Conservation (phyloP, 2,329 filamentous ascomycete genomes). For the Teratosphaeria pseudoeucalypti region DNA sequence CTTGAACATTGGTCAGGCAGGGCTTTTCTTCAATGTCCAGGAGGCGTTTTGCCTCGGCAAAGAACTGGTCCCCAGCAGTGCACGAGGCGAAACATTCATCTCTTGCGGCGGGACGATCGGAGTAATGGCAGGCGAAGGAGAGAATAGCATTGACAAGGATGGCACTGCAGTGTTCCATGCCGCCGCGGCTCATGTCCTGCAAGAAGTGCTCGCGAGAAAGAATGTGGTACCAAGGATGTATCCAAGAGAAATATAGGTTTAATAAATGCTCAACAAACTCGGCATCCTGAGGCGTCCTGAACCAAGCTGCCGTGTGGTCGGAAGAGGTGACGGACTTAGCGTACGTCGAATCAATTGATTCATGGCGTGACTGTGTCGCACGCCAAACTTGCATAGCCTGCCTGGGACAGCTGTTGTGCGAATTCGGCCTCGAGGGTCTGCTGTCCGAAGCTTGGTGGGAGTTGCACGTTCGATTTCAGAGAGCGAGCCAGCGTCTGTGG, state of each 20-base stretch:
- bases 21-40: slow-evolving; percentile 50
- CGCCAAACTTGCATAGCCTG: slow-evolving; percentile 9
- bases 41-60: slow-evolving; percentile 55
- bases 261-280: slow-evolving; percentile 27
- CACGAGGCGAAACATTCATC: slow-evolving; percentile 52
- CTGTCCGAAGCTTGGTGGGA: slow-evolving; percentile 23
- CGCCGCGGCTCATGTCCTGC: slow-evolving; percentile 51
- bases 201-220: slow-evolving; percentile 63
- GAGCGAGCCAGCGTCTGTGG: slow-evolving; percentile 32
- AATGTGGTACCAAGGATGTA: slow-evolving; percentile 64
- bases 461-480: slow-evolving; percentile 28
- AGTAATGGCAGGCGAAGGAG: slow-evolving; percentile 32
- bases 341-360: slow-evolving; percentile 8
- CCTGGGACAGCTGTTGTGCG: slow-evolving; percentile 15
- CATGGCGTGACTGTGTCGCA: slow-evolving; percentile 7
- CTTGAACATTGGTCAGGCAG: slow-evolving; percentile 60
- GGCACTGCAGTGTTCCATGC: slow-evolving; percentile 55
- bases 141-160: slow-evolving; percentile 26
- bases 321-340: slow-evolving; percentile 5
- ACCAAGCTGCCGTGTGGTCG: slow-evolving; percentile 15
- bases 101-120: slow-evolving; percentile 52
- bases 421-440: slow-evolving; percentile 26
- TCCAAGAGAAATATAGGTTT: slow-evolving; percentile 40
- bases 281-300: slow-evolving; percentile 22
- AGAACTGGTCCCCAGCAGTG: slow-evolving; percentile 64